Base-by-base conservation (phyloP, 768 basidiomycete species). In the Agaricus subrufescens region DNA sequence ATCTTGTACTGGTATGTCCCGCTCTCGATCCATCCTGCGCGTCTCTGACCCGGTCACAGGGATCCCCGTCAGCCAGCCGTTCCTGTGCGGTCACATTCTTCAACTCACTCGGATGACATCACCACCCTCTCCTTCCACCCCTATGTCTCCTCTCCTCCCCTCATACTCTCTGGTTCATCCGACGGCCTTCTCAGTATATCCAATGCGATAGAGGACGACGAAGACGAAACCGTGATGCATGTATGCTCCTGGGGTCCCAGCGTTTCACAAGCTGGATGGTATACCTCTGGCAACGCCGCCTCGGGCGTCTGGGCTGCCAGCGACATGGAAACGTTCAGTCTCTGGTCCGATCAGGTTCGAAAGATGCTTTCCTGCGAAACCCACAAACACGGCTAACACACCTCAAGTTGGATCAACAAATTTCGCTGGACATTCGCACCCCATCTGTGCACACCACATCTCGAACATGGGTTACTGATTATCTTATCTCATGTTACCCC, bases 251-350 rank as follows among this genome's bases (percentile, higher is more conserved):
- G 87, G 84, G 91, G 88, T 2, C 85, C 84, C 64, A 92, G 87
- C 64, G 73, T 92, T 57, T 86, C 87, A 0, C 88, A 90, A 64
- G 84, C 82, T 6, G 92, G 86, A 1, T 89, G 85, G 87, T 56
- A 50, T 39, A 34, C 19, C 26, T n/a, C 47, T 19, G 14, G 25
- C 27, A 78, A 81, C 50, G 65, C 73, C 19, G 59, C 30, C 19
- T 38, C 34, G 12, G 57, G 59, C 3, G 42, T 94, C 7, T 97
- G 94, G 93, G 88, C 87, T 25, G 80, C 84, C 10, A 94, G 91
- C 60, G 95, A 97, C 71, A 97, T 97, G 94, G 94, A 98, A 69
- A 93, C 90, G 0, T 89, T 95, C 61, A 88, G 89, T 54, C 77
- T 82, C 12, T 98, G 94, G 95, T 81, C 85, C 27, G 69, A 69